Evolutionary conservation across 1,284 basidiomycete genomes (phyloP), one percentile per base, ranked within the genome.

Genomic region (Xerocomus minutiporus): DNA sequence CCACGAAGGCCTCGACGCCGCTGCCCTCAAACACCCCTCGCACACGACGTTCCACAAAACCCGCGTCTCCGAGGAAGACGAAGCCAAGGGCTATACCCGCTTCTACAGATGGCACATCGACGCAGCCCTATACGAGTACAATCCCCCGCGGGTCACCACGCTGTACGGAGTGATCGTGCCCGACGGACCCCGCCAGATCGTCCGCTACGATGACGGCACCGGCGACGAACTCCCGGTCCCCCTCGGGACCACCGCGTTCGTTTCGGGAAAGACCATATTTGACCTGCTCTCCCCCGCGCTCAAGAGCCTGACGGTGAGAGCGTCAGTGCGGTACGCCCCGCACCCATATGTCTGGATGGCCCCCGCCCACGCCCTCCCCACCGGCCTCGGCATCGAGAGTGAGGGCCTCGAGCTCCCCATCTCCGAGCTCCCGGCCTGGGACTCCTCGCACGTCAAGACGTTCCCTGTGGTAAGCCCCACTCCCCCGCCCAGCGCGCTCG

Each of bases 81-180:
- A 90, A 61, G 81, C 73, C 9, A 78, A 80, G 50, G 90, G 90
- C 26, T 70, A 77, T 41, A 95, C 93, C 11, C 81, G 93, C 29
- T 95, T 91, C 77, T 94, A 93, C 68, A 79, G 91, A 50, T 93
- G 92, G 91, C 93, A 96, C 71, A 95, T 96, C 69, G 93, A 97
- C 63, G 93, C 93, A 1, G 93, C 93, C 0, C 72, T 96, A 26
- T 97, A 96, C 69, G 84, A 90, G 57, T 80, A 93, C 25, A 81
- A 82, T 23, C 91, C 91, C n/a, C 93, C 93, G 3, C 86, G 81
- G 60, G 93, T 93, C 39, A 97, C 94, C 2, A 92, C 93, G 0
- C 81, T 97, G 8, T 93, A 94, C 60, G 91, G 84, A 0, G 75
- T 95, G 52, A 75, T 66, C 1, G 86, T 95, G 0, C 93, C 93